Evolutionary conservation across 1,284 basidiomycete genomes (phyloP).

Genomic region (Heterobasidion irregulare): DNA sequence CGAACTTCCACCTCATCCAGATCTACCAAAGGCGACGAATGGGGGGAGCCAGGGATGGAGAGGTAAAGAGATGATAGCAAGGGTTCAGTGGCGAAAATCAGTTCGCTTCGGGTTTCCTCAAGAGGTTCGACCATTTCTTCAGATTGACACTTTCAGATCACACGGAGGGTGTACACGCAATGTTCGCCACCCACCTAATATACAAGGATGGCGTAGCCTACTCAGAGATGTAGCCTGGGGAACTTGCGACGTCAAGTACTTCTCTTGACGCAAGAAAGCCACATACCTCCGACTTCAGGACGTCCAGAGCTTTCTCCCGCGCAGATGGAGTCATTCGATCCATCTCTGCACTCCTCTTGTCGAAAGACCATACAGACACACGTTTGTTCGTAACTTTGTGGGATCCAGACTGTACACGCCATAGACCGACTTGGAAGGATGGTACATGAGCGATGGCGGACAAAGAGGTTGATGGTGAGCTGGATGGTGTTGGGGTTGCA

Average conservation of each 20-base stretch:
- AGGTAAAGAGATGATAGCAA: slow-evolving; percentile 73
- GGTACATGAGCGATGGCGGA: slow-evolving; percentile 36
- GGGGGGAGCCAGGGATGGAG: slow-evolving; percentile 58
- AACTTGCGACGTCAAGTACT: not conserved
- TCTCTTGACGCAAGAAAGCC: slow-evolving; percentile 8
- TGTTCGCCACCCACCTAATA: slow-evolving; percentile 54
- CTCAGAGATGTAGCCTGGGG: slow-evolving; percentile 78
- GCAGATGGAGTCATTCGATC: slow-evolving; percentile 55
- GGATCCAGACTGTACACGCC: slow-evolving; percentile 77
- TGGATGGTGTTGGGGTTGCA: slow-evolving; percentile 50
- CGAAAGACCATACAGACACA: slow-evolving; percentile 85
- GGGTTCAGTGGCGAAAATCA: slow-evolving; percentile 92
- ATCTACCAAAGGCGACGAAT: slow-evolving; percentile 52
- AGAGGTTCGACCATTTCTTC: slow-evolving; percentile 96
- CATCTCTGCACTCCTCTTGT: slow-evolving; percentile 73
- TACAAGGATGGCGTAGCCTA: slow-evolving; percentile 86
- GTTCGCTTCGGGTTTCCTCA: slow-evolving; percentile 84
- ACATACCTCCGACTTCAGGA: slow-evolving; percentile 80
- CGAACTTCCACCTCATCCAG: slow-evolving; percentile 86
- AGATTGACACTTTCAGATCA: not conserved
- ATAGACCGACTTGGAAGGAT: slow-evolving; percentile 71
- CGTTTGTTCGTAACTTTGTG: slow-evolving; percentile 86
- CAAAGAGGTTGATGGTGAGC: slow-evolving; percentile 30
- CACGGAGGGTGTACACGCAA: not conserved
- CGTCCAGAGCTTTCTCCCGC: slow-evolving; percentile 70